phyloP scores from a whole-genome alignment of 1,139 yeast species.

The Zygosaccharomyces pseudobailii region DNA sequence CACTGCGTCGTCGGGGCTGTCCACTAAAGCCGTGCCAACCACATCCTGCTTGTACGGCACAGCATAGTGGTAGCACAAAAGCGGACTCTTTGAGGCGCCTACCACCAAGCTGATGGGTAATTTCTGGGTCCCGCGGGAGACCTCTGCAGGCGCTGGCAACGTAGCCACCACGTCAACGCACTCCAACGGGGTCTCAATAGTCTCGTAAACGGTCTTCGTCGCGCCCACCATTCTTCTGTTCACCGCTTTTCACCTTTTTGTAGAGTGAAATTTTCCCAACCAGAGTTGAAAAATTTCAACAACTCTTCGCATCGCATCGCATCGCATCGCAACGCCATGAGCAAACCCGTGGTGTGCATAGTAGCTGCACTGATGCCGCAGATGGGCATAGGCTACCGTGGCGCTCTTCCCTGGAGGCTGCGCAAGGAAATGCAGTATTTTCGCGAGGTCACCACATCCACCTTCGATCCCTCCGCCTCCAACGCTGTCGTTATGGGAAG shows the following conservation, averaged over 20 bases:
- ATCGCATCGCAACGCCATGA: constrained; percentile 1
- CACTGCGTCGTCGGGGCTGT: constrained; percentile 24
- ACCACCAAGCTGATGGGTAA: constrained; percentile 6
- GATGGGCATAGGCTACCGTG: constrained; percentile 80
- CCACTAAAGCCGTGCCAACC: constrained; percentile 25
- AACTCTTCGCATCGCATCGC: not conserved
- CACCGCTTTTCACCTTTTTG: too few species aligned
- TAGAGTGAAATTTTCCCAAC: too few species aligned
- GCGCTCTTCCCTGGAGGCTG: constrained; percentile 84
- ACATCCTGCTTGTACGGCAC: constrained; percentile 22
- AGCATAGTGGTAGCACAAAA: constrained; percentile 25
- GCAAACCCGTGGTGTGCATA: constrained; percentile 49
- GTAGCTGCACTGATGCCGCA: constrained; percentile 83
- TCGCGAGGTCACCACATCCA: constrained; percentile 58
- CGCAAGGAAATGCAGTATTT: constrained; percentile 83
- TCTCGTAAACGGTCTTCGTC: not conserved
- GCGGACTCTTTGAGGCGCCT: not conserved
- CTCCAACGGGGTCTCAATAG: not conserved
- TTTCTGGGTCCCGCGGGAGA: constrained; percentile 8
- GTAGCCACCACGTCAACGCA: not conserved
- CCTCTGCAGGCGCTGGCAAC: not conserved
- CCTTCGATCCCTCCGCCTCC: constrained; percentile 33
- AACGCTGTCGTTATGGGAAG: constrained; percentile 96
- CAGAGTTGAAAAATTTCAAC: not conserved
- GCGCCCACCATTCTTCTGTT: not conserved